These are phyloP conservation scores for Nematodospora valgi DNA, from an alignment of 805 yeast species.

Conservation along the genomic window DNA sequence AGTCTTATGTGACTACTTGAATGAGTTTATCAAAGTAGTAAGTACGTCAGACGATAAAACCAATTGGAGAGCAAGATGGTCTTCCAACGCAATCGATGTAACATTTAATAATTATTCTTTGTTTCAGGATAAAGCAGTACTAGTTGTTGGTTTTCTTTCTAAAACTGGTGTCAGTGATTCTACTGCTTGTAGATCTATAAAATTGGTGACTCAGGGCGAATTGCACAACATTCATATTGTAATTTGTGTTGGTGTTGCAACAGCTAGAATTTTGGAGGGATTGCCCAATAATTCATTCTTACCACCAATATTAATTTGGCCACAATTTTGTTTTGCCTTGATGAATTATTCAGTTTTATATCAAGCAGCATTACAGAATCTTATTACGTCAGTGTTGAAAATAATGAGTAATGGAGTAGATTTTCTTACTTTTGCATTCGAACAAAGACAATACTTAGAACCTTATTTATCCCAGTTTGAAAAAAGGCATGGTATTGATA, in stretches of 20 bases:
- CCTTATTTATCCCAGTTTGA: slow-evolving; percentile 44
- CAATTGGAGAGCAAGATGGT: slow-evolving; percentile 65
- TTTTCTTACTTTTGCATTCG: slow-evolving; percentile 25
- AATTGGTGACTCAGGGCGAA: slow-evolving; percentile 21
- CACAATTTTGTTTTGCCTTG: slow-evolving; percentile 28
- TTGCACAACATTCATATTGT: slow-evolving; percentile 24
- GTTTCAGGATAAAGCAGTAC: slow-evolving; percentile 63
- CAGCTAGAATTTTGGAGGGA: slow-evolving; percentile 48
- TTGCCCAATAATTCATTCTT: slow-evolving; percentile 43
- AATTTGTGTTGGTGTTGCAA: slow-evolving; percentile 42
- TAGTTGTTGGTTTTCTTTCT: slow-evolving; percentile 67
- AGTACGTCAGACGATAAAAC: slow-evolving; percentile 45
- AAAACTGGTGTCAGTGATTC: slow-evolving; percentile 60
- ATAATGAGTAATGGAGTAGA: slow-evolving; percentile 18
- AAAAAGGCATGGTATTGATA: slow-evolving; percentile 28
- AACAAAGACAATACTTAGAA: slow-evolving; percentile 37
- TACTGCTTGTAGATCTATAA: slow-evolving; percentile 33
- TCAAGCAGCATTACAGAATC: slow-evolving; percentile 30
- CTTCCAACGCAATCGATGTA: slow-evolving; percentile 58
- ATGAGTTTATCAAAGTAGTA: slow-evolving; percentile 49
- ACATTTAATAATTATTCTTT: slow-evolving; percentile 55
- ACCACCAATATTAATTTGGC: slow-evolving; percentile 51
- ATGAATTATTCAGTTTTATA: slow-evolving; percentile 27
- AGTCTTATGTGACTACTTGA: slow-evolving; percentile 52
- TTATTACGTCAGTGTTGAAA: slow-evolving; percentile 25